Base-by-base conservation (phyloP, 441 rosid genomes). In the Gossypium davidsonii region DNA sequence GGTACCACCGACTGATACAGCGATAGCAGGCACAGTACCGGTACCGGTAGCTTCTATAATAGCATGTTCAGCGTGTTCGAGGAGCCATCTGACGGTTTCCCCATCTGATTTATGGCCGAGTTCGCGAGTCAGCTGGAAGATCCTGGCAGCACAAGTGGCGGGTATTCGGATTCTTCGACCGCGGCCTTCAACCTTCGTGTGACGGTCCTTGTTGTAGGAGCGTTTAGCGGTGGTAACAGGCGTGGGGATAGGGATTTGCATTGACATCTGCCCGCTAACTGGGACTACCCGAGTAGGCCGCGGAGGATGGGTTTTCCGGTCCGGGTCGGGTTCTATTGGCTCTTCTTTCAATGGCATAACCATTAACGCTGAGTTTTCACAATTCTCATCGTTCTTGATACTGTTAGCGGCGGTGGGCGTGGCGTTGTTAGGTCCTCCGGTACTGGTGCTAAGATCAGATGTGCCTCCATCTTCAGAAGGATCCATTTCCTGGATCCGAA, bases 101-200 rank as follows among this genome's bases (percentile, higher is more conserved):
- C 94, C 94, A 70, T 87, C 91, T 15, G 91, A 79, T 78, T 85
- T 89, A 60, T 88, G 92, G 71, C 92, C 91, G 61, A 88, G 81
- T 58, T 88, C 95, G 34, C 86, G 77, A 56, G 95, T 88, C 11
- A 90, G 79, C 46, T 88, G 90, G 76, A 82, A 87, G 65, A 90
- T 76, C 76, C 91, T 81, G 0, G 95, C 92, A 0, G 92, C 91
- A 67, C 90, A 88, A 3, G 87, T 74, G 9, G 89, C 84, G 51
- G 89, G 88, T 69, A 90, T 81, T 73, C 95, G 81, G 64, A 90
- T 81, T 83, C 91, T 86, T 6, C 94, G 84, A 25, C 92, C 89
- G 10, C 92, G 86, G 17, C 95, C 92, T 79, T 88, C 89, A 4
- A 88, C 92, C 79, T 87, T 86, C 2, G 82, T 81, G 75, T 88